These are phyloP conservation scores for Aspergillus unguis DNA, from an alignment of 2,329 filamentous ascomycete genomes.

Conservation along the genomic window DNA sequence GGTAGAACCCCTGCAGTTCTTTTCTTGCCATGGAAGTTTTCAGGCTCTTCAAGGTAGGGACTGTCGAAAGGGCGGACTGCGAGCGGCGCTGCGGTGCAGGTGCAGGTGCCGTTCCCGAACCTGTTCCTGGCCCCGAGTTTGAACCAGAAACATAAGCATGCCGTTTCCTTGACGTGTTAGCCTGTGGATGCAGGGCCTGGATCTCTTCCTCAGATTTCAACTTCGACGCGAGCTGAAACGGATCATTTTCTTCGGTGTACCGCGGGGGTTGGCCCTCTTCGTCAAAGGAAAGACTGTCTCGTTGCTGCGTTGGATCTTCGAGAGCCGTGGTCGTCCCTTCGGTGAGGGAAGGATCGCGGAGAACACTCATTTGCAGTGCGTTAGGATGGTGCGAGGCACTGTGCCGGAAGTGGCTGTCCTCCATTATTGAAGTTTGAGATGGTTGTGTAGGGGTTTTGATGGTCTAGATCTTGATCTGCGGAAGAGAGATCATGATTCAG, in stretches of 20 bases:
- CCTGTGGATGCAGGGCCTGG: constrained; percentile 61
- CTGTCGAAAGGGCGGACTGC: constrained; percentile 41
- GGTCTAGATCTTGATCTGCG: not conserved
- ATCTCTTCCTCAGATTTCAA: constrained; percentile 78
- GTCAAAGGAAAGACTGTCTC: constrained; percentile 29
- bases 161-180: constrained; percentile 77
- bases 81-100: not conserved
- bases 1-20: constrained; percentile 74
- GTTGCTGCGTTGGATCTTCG: constrained; percentile 30
- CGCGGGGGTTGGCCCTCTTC: constrained; percentile 52
- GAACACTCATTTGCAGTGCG: not conserved
- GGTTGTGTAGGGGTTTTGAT: too few species aligned
- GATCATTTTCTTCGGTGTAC: constrained; percentile 67
- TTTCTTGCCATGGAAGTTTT: constrained; percentile 13
- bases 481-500: not conserved
- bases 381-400: constrained; percentile 10
- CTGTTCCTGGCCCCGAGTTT: constrained; percentile 61
- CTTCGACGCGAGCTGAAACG: constrained; percentile 71
- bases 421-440: not conserved
- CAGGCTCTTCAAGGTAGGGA: constrained; percentile 14
- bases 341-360: constrained; percentile 5
- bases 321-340: constrained; percentile 40
- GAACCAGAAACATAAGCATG: constrained; percentile 57
- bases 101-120: too few species aligned
- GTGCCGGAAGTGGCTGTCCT: constrained; percentile 13